Percentiles rank a stretch among this genome's conserved stretches.
Conservation (phyloP, 106 monocot species). For the Dendrobium catenatum region DNA sequence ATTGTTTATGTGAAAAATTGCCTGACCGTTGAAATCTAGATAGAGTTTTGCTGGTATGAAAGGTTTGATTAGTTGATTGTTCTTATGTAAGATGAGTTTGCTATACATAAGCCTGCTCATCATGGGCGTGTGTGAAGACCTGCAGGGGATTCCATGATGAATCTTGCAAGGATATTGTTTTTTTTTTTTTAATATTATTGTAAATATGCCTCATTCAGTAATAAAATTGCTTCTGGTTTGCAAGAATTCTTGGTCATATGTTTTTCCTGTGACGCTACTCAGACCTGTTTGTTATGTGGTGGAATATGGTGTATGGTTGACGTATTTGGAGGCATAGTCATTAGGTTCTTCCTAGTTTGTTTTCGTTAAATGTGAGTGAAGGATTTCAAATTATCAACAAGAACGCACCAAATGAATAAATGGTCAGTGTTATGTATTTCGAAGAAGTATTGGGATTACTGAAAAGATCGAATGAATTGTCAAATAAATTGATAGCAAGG, state of each 20-base stretch:
- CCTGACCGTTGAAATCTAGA: not conserved
- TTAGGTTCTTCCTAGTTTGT: not conserved
- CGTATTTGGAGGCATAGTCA: not conserved
- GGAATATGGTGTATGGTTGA: not conserved
- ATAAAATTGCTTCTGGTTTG: not conserved
- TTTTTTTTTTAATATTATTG: not conserved
- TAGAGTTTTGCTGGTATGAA: not conserved
- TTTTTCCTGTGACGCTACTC: not conserved
- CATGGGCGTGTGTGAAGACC: not conserved
- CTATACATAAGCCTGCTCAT: not conserved
- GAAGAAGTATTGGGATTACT: not conserved
- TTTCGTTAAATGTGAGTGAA: not conserved
- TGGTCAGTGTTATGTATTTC: not conserved
- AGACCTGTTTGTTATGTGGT: not conserved
- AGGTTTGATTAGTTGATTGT: not conserved
- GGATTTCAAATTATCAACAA: not conserved
- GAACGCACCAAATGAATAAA: not conserved
- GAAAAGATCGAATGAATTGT: not conserved
- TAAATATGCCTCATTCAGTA: not conserved
- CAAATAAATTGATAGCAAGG: not conserved
- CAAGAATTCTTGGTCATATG: not conserved
- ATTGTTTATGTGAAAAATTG: slow-evolving; percentile 3
- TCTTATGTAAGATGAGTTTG: not conserved
- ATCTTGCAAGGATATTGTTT: not conserved
- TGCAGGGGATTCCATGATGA: not conserved